These are phyloP conservation scores for Trichosanthes cucumerina DNA, from an alignment of 306 rosid genomes.

Conservation along the genomic window DNA sequence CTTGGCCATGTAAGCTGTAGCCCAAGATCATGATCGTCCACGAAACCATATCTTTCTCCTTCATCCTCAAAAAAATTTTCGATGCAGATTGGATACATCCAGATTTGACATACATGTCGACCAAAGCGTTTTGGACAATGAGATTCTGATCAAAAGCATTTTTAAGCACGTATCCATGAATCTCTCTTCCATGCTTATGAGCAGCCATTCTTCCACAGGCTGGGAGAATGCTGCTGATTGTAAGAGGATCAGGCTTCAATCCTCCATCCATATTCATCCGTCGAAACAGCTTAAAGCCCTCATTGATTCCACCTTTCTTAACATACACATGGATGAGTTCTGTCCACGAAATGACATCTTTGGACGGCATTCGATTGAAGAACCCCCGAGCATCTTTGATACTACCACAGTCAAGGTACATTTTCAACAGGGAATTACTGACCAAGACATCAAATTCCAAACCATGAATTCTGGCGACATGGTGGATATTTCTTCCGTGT, in stretches of 20 bases:
- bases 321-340: constrained; percentile 36
- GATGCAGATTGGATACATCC: constrained; percentile 41
- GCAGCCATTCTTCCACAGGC: constrained; percentile 60
- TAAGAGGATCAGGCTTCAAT: constrained; percentile 30
- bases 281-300: constrained; percentile 45
- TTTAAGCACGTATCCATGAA: constrained; percentile 56
- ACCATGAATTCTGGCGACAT: constrained; percentile 29
- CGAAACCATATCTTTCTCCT: constrained; percentile 37
- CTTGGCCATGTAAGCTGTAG: constrained; percentile 54
- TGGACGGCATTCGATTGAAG: constrained; percentile 41
- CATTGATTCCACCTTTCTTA: constrained; percentile 51
- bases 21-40: constrained; percentile 60
- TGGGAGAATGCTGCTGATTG: constrained; percentile 51
- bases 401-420: constrained; percentile 51
- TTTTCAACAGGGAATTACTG: constrained; percentile 51
- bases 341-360: constrained; percentile 58
- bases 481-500: constrained; percentile 36
- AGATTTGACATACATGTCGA: constrained; percentile 63
- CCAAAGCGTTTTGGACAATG: constrained; percentile 45
- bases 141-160: constrained; percentile 28
- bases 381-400: constrained; percentile 28
- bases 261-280: constrained; percentile 38
- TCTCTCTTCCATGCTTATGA: constrained; percentile 47
- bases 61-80: constrained; percentile 34
- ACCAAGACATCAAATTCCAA: constrained; percentile 48